Evolutionary conservation across 163 green algal species (phyloP).

Genomic region (Scenedesmus sp.): DNA sequence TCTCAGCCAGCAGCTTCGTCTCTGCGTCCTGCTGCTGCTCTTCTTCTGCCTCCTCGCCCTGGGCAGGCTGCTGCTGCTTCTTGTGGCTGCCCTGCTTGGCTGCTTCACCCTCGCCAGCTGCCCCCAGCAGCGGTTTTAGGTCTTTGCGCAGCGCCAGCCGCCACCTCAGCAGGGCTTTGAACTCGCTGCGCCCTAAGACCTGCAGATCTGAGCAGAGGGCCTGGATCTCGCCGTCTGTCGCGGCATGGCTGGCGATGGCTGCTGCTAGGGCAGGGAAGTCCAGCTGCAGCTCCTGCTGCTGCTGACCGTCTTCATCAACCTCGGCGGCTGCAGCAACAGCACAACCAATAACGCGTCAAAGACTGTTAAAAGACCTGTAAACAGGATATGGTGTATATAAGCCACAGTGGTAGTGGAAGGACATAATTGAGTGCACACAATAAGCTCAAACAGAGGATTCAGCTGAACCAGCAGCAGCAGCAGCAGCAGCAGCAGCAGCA

Average conservation of each 20-base stretch:
- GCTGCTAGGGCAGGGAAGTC: conserved; percentile 50
- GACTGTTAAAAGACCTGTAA: no score
- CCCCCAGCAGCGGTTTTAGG: conserved; percentile 69
- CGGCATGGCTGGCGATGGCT: conserved; percentile 70
- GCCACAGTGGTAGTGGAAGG: no score
- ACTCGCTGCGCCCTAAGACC: conserved; percentile 95
- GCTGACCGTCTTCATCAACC: conserved; percentile 52
- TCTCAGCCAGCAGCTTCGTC: conserved; percentile 87
- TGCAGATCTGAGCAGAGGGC: conserved; percentile 91
- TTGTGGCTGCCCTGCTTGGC: conserved; percentile 46
- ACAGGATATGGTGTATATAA: no score
- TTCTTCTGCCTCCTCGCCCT: conserved; percentile 47
- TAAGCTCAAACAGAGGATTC: not conserved
- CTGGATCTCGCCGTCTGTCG: conserved; percentile 86
- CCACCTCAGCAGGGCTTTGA: conserved; percentile 98
- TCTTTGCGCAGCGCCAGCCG: conserved; percentile 71
- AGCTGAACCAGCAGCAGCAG: conserved; percentile 16
- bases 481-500: not conserved
- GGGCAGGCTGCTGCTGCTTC: conserved; percentile 20
- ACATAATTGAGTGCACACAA: no score
- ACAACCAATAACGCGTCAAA: not conserved
- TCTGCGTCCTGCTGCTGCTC: conserved; percentile 71
- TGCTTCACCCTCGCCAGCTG: conserved; percentile 36
- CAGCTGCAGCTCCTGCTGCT: conserved; percentile 65
- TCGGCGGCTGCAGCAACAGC: conserved; percentile 36